Percentiles rank a stretch among this genome's conserved stretches.
phyloP scores from a whole-genome alignment of 2,329 filamentous ascomycete species.

The Teratosphaeria pseudoeucalypti region DNA sequence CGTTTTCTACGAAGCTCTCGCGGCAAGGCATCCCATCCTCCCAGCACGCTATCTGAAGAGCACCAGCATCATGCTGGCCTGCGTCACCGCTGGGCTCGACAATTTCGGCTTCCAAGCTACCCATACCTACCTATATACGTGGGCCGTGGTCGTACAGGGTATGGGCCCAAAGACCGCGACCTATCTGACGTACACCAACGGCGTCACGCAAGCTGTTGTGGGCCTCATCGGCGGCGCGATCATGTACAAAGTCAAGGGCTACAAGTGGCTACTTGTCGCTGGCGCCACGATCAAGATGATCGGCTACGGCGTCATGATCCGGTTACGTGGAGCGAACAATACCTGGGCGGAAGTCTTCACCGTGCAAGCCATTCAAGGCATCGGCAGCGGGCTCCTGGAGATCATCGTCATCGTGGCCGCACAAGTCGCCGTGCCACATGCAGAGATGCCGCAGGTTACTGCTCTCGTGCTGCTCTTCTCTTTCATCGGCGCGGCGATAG shows the following conservation, averaged over 20 bases:
- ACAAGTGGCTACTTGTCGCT: constrained; percentile 38
- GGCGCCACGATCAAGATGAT: constrained; percentile 35
- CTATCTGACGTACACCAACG: constrained; percentile 27
- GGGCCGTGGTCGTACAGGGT: constrained; percentile 35
- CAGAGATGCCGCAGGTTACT: constrained; percentile 39
- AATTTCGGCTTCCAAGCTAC: constrained; percentile 35
- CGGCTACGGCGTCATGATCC: constrained; percentile 43
- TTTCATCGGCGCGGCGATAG: constrained; percentile 32
- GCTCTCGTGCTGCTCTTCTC: constrained; percentile 35
- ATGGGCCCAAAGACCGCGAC: constrained; percentile 33
- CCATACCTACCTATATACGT: constrained; percentile 41
- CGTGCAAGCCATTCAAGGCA: constrained; percentile 40
- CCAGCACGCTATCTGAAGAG: constrained; percentile 38
- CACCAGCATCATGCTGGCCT: constrained; percentile 32
- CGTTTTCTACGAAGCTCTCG: constrained; percentile 38
- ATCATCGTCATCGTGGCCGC: constrained; percentile 32
- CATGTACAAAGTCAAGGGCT: constrained; percentile 34
- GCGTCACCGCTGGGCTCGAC: constrained; percentile 33
- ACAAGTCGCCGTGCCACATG: constrained; percentile 37
- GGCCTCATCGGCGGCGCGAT: constrained; percentile 32
- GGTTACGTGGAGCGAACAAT: constrained; percentile 35
- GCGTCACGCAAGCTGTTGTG: constrained; percentile 29
- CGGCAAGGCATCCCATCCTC: constrained; percentile 37
- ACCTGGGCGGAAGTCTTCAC: constrained; percentile 37
- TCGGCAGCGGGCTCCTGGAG: constrained; percentile 31